Percentiles rank a stretch among this genome's conserved stretches.
Evolutionary conservation across 2,329 filamentous ascomycete species (phyloP).

Genomic region (Pseudopithomyces chartarum): DNA sequence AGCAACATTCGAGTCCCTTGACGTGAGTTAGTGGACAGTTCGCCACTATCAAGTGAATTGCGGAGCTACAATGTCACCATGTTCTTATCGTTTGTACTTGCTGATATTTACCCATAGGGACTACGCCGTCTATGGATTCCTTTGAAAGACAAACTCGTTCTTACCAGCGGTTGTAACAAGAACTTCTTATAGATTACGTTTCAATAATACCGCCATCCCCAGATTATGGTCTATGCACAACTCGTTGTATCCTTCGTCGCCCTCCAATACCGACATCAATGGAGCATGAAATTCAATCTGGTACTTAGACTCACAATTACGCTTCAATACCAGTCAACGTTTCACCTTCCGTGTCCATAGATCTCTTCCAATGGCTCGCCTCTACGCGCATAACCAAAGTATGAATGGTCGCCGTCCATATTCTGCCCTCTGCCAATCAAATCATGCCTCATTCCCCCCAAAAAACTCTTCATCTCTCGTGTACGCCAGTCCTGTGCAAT

Average conservation of each 20-base stretch:
- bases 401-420: slow-evolving; percentile 4
- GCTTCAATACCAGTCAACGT: slow-evolving; percentile 28
- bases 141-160: too few species aligned
- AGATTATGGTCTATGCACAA: not conserved
- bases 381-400: slow-evolving; percentile 29
- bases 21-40: too few species aligned
- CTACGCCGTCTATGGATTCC: too few species aligned
- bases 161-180: too few species aligned
- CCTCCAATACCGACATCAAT: not conserved
- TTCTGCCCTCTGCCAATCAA: slow-evolving; percentile 9
- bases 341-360: slow-evolving; percentile 30
- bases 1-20: too few species aligned
- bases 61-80: too few species aligned
- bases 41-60: too few species aligned
- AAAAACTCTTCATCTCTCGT: slow-evolving; percentile 3
- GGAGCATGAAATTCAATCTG: slow-evolving; percentile 21
- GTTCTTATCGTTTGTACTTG: too few species aligned
- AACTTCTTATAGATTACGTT: too few species aligned
- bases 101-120: too few species aligned
- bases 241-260: not conserved
- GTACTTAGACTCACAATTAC: slow-evolving; percentile 26
- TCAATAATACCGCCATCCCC: too few species aligned
- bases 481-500: slow-evolving; percentile 6
- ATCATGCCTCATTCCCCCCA: slow-evolving; percentile 2
- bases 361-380: slow-evolving; percentile 19